Base-by-base conservation (phyloP, 352 stramenopile genomes). In the Phytophthora meadii region DNA sequence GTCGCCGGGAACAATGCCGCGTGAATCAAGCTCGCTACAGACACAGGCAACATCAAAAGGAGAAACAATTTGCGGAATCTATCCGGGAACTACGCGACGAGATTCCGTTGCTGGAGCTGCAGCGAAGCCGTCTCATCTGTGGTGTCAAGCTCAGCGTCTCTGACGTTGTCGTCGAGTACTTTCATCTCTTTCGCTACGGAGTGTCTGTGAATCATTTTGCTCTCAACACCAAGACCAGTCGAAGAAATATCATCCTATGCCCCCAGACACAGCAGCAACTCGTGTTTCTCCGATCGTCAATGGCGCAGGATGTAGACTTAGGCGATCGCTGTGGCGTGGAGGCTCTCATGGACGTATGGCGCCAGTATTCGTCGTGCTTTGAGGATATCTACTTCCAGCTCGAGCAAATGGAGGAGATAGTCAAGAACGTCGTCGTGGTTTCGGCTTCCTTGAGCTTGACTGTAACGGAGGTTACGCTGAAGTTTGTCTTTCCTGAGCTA, bases 201-300 rank as follows among this genome's bases (percentile, higher is more conserved):
- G 44, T 50, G 4, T 19, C 14, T 2, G 37, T 42, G 37, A 9
- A 8, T 2, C 37, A 42, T 22, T 19, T 19, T 5, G 14, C 4
- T n/a, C 5, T 22, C 14, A 19, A 42, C 14, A 2, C 37, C 37
- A 42, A 42, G 14, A 11, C 14, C 6, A 14, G 11, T 6, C 28
- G 53, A 11, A 11, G 28, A 14, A 57, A 32, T 8, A 36, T 36
- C 30, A 14, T 36, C 8, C 30, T 14, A 36, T 36, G 30, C 3
- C 30, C 30, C 30, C 30, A 36, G 30, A 36, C 30, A 36, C 30
- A 36, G 30, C n/a, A 19, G 8, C 72, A 77, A 14, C 61, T 67
- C 30, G 51, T 19, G 8, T 75, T 77, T 36, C 30, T 80, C n/a
- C 19, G 39, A 17, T 65, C 47, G 3, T 59, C 52, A 7, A 61